A percentile compares a stretch with the other conserved stretches of the same genome.
Evolutionary conservation across 2,329 filamentous ascomycete genomes (phyloP).

Genomic region (Hymenoscyphus infarciens): DNA sequence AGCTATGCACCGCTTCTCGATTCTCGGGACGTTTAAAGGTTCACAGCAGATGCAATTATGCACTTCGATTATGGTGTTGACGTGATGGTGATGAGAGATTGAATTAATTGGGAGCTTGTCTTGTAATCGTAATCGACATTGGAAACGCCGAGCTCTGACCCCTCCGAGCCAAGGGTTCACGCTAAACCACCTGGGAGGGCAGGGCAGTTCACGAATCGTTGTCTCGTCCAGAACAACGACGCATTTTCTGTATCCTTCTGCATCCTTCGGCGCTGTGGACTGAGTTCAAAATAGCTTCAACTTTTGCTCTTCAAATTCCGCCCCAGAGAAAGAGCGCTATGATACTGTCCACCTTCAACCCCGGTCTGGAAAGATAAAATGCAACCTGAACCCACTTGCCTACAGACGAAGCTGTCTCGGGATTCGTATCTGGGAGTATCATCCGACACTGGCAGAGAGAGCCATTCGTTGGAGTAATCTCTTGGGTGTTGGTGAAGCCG

Average conservation of each 20-base stretch:
- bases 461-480: neutral
- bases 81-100: neutral
- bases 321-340: neutral
- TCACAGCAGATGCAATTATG: neutral
- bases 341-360: neutral
- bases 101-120: neutral
- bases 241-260: neutral
- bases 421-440: neutral
- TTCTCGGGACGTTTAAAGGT: neutral
- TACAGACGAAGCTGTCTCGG: neutral
- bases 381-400: conserved; percentile 4
- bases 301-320: neutral
- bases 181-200: neutral
- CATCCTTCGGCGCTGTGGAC: neutral
- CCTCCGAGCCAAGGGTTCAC: neutral
- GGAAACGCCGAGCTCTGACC: neutral
- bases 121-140: neutral
- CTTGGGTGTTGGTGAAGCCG: neutral
- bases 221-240: neutral
- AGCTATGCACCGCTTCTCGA: neutral
- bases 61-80: neutral
- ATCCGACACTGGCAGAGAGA: neutral
- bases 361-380: neutral
- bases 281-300: neutral
- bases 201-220: neutral